These are phyloP conservation scores for Phallus indusiatus DNA, from an alignment of 768 basidiomycete species.

Conservation along the genomic window DNA sequence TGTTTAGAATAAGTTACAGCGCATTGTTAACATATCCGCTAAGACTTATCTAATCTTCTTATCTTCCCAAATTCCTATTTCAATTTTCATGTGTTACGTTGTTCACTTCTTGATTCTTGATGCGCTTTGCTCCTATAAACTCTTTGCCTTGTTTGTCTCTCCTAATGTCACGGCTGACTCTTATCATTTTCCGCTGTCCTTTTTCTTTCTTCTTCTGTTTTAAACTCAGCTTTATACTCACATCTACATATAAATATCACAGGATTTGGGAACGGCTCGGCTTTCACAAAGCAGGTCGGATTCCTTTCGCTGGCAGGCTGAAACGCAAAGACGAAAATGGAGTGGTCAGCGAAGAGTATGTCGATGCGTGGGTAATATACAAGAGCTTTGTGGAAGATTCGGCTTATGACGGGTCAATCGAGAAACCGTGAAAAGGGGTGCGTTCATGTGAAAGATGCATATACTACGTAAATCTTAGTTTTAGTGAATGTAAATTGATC, in stretches of 20 bases:
- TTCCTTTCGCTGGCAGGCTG: constrained; percentile 69
- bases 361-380: constrained; percentile 82
- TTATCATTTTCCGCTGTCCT: not conserved
- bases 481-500: too few species aligned
- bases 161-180: not conserved
- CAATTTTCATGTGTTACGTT: too few species aligned
- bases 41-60: too few species aligned
- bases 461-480: too few species aligned
- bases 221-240: not conserved
- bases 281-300: constrained; percentile 70
- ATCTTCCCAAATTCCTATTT: too few species aligned
- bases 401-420: not conserved
- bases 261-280: constrained; percentile 80
- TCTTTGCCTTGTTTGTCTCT: too few species aligned
- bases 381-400: constrained; percentile 50
- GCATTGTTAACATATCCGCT: too few species aligned
- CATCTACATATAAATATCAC: not conserved
- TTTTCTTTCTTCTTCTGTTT: not conserved
- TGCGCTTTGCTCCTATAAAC: too few species aligned
- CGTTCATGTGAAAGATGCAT: too few species aligned
- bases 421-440: too few species aligned
- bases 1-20: too few species aligned
- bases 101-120: too few species aligned
- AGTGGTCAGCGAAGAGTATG: constrained; percentile 54
- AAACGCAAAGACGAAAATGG: constrained; percentile 45